These are phyloP conservation scores for Leucocoprinus leucothites DNA, from an alignment of 768 basidiomycete genomes.

Conservation along the genomic window DNA sequence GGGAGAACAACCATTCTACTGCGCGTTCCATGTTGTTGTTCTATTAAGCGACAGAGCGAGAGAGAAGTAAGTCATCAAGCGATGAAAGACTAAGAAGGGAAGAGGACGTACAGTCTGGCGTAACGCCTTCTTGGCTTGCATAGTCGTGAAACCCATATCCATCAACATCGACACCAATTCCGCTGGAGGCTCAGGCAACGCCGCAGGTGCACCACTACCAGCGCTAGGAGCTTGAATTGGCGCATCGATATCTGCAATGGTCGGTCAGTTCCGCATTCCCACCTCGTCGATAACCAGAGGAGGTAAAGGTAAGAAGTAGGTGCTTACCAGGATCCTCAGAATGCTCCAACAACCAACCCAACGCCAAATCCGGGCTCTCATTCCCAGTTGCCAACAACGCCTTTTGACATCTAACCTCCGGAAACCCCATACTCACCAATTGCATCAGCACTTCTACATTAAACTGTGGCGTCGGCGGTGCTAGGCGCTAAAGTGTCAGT, in stretches of 20 bases:
- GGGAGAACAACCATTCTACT: constrained; percentile 94
- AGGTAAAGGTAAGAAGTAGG: not conserved
- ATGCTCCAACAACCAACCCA: constrained; percentile 94
- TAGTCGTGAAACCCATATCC: constrained; percentile 90
- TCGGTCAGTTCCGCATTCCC: not conserved
- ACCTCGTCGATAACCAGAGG: not conserved
- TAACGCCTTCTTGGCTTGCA: constrained; percentile 86
- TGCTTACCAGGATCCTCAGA: constrained; percentile 87
- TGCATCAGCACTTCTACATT: constrained; percentile 71
- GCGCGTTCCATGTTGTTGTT: constrained; percentile 78
- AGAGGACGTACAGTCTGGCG: constrained; percentile 67
- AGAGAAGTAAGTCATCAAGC: not conserved
- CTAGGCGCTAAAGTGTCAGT: constrained; percentile 16
- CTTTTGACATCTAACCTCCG: constrained; percentile 79
- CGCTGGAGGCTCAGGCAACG: constrained; percentile 49
- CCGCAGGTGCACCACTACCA: not conserved
- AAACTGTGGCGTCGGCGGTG: constrained; percentile 55
- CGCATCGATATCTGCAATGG: constrained; percentile 72
- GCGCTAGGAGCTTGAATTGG: constrained; percentile 48
- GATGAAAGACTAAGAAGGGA: not conserved
- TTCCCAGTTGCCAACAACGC: constrained; percentile 88
- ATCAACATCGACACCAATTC: constrained; percentile 72
- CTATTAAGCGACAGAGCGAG: constrained; percentile 31
- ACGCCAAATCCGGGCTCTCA: constrained; percentile 71
- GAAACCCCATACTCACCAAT: constrained; percentile 91